A percentile compares a stretch with the other conserved stretches of the same genome.
phyloP scores from a whole-genome alignment of 23 red algal species.

The Cyanidioschyzon merolae region DNA sequence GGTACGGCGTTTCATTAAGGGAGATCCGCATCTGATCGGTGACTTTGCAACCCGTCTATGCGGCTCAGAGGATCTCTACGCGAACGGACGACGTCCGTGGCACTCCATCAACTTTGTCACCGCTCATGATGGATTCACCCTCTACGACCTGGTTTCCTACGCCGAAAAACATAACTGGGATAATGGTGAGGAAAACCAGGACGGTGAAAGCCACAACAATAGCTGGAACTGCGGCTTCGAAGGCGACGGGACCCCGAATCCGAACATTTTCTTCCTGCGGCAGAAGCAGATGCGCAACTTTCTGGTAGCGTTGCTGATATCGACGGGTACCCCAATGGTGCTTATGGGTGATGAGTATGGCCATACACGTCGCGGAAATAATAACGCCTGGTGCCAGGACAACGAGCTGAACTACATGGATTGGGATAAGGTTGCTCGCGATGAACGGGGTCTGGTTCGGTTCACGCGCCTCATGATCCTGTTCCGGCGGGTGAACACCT shows the following conservation, averaged over 20 bases:
- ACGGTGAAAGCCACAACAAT: slow-evolving; percentile 85
- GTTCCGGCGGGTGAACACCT: slow-evolving; percentile 24
- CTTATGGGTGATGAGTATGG: slow-evolving; percentile 96
- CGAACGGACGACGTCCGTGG: slow-evolving; percentile 39
- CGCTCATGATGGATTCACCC: slow-evolving; percentile 90
- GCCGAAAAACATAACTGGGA: slow-evolving; percentile 75
- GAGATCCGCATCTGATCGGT: slow-evolving; percentile 39
- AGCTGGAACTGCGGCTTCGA: slow-evolving; percentile 93
- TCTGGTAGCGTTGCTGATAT: slow-evolving; percentile 56
- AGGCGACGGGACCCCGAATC: slow-evolving; percentile 43
- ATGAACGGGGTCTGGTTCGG: slow-evolving; percentile 22
- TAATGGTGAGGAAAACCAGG: slow-evolving; percentile 79
- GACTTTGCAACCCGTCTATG: slow-evolving; percentile 87
- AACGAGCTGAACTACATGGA: slow-evolving; percentile 46
- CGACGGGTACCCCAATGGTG: slow-evolving; percentile 88
- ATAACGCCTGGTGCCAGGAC: slow-evolving; percentile 99
- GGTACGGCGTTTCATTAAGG: slow-evolving; percentile 73
- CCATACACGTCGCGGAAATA: slow-evolving; percentile 77
- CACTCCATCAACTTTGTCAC: slow-evolving; percentile 99
- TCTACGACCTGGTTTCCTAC: slow-evolving; percentile 88
- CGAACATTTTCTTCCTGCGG: slow-evolving; percentile 23
- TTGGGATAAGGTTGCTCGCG: slow-evolving; percentile 30
- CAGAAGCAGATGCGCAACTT: slow-evolving; percentile 43
- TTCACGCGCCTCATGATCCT: slow-evolving; percentile 31
- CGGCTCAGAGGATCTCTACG: slow-evolving; percentile 85